phyloP scores from a whole-genome alignment of 768 basidiomycete genomes.

The Lactifluus echinatus region DNA sequence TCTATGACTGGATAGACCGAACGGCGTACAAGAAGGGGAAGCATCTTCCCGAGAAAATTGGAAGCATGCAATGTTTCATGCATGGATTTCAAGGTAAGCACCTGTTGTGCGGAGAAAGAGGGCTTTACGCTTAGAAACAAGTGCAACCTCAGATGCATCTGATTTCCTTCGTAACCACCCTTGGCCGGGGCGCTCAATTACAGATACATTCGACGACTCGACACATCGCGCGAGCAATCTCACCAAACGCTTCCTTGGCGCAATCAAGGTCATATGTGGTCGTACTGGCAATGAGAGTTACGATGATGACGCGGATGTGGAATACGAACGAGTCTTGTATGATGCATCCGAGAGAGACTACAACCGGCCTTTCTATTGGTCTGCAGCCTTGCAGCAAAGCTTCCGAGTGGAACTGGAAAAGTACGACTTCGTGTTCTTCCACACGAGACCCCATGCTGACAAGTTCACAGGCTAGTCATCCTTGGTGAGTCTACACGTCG shows the following conservation, averaged over 20 bases:
- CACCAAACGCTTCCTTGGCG: conserved; percentile 57
- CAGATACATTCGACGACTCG: conserved; percentile 81
- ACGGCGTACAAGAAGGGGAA: conserved; percentile 78
- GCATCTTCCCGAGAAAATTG: conserved; percentile 77
- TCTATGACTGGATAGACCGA: conserved; percentile 87
- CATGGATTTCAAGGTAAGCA: conserved; percentile 65
- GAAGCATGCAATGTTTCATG: conserved; percentile 84
- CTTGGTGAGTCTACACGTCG: conserved; percentile 43
- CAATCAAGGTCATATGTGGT: conserved; percentile 77
- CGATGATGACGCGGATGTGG: conserved; percentile 57
- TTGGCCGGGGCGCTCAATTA: conserved; percentile 77
- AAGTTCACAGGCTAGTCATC: conserved; percentile 58
- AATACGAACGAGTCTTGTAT: conserved; percentile 62
- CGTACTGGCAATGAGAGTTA: conserved; percentile 66
- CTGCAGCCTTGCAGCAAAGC: conserved; percentile 61
- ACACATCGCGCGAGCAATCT: conserved; percentile 64
- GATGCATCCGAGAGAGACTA: conserved; percentile 55
- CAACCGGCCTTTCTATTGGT: conserved; percentile 75
- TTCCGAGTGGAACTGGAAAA: conserved; percentile 88
- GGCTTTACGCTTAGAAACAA: background rate
- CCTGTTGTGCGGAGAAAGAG: background rate
- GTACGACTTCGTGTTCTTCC: conserved; percentile 32
- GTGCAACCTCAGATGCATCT: conserved; percentile 53
- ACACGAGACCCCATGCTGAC: conserved; percentile 15
- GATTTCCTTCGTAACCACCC: conserved; percentile 81